Conservation (phyloP, 306 rosid genomes). For the Citrullus colocynthis region DNA sequence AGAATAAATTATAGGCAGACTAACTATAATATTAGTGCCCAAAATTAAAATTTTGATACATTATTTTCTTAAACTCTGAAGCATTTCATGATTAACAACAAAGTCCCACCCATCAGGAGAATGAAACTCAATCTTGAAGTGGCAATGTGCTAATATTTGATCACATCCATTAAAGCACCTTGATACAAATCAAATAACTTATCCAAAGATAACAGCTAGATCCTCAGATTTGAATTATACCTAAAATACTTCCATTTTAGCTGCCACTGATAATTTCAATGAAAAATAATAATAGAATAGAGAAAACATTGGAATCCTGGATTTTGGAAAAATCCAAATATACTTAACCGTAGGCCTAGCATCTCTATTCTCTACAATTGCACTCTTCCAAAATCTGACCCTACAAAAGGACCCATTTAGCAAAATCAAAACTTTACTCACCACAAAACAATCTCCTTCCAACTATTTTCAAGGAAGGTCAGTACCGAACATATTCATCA, state of each 20-base stretch:
- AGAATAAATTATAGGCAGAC: too few relatives aligned
- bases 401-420: background rate
- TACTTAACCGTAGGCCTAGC: background rate
- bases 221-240: too few relatives aligned
- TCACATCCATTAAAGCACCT: background rate
- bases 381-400: background rate
- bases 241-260: background rate
- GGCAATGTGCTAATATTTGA: background rate
- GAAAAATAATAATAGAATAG: background rate
- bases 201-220: too few relatives aligned
- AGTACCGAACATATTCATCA: too few relatives aligned
- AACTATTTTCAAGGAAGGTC: background rate
- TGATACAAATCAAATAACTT: too few relatives aligned
- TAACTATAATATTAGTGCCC: too few relatives aligned
- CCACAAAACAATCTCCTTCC: background rate
- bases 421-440: background rate
- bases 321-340: background rate
- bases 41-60: too few relatives aligned
- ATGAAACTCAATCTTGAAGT: background rate
- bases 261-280: background rate
- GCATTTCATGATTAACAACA: background rate
- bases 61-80: background rate
- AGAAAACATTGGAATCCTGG: background rate
- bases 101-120: background rate
- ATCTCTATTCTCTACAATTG: background rate